These are phyloP conservation scores for Rhododendron ovatum DNA, from an alignment of 148 eudicot species.

Conservation along the genomic window DNA sequence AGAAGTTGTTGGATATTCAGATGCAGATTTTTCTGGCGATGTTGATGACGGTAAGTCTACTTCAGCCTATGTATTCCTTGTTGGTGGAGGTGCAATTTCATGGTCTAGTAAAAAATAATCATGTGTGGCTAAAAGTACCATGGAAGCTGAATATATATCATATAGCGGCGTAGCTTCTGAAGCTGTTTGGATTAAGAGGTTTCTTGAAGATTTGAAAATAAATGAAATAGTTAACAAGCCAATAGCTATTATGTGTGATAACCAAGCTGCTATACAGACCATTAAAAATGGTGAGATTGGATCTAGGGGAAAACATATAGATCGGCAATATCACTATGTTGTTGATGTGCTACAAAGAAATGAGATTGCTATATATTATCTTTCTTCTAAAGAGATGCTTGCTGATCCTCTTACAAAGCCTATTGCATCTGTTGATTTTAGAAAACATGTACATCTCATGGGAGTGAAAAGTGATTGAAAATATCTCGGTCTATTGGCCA, in stretches of 20 bases:
- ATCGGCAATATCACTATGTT: not conserved
- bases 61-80: not conserved
- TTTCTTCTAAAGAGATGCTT: not conserved
- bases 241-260: not conserved
- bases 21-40: not conserved
- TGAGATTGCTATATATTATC: not conserved
- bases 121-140: not conserved
- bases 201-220: not conserved
- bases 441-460: not conserved
- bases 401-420: not conserved
- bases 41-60: not conserved
- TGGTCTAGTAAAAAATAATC: not conserved
- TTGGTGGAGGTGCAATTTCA: not conserved
- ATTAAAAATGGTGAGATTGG: slow-evolving; percentile 2
- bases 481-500: not conserved
- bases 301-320: not conserved
- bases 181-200: not conserved
- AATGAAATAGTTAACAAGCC: not conserved
- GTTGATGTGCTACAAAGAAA: slow-evolving; percentile 1
- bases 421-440: not conserved
- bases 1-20: not conserved
- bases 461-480: not conserved
- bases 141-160: slow-evolving; percentile 4
- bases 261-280: not conserved
- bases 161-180: not conserved